Conservation (phyloP, 1,284 basidiomycete genomes). For the Grifola frondosa region DNA sequence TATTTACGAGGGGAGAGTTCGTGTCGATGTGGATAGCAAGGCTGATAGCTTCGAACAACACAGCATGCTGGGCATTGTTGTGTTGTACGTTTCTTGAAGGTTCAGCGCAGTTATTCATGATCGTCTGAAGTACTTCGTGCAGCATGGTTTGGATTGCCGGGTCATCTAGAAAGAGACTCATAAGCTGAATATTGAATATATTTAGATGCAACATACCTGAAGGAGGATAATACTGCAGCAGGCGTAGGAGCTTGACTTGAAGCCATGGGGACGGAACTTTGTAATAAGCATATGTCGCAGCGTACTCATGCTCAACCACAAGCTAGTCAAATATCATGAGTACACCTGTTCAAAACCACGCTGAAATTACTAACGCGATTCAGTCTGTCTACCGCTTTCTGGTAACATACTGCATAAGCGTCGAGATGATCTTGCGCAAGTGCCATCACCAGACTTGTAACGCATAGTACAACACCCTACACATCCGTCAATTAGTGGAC, state of each 20-base stretch:
- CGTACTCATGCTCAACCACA: slow-evolving; percentile 87
- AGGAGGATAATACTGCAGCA: slow-evolving; percentile 95
- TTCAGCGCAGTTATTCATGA: slow-evolving; percentile 92
- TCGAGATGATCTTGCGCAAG: slow-evolving; percentile 93
- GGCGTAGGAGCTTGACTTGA: slow-evolving; percentile 91
- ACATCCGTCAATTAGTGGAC: slow-evolving; percentile 1
- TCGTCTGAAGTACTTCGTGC: slow-evolving; percentile 84
- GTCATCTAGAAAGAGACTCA: slow-evolving; percentile 62
- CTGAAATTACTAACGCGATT: slow-evolving; percentile 60
- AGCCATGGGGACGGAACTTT: slow-evolving; percentile 98
- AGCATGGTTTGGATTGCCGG: slow-evolving; percentile 75
- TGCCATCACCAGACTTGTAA: slow-evolving; percentile 92
- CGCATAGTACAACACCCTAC: slow-evolving; percentile 92
- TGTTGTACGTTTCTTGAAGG: slow-evolving; percentile 95
- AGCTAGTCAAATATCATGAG: slow-evolving; percentile 50
- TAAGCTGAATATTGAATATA: neutral
- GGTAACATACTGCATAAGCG: slow-evolving; percentile 88
- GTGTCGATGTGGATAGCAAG: slow-evolving; percentile 97
- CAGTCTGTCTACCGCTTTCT: slow-evolving; percentile 90
- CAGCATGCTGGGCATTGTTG: slow-evolving; percentile 96
- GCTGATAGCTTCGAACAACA: slow-evolving; percentile 98
- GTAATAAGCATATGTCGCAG: slow-evolving; percentile 93
- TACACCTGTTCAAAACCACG: neutral
- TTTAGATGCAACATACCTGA: slow-evolving; percentile 56
- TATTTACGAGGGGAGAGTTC: slow-evolving; percentile 85